Evolutionary conservation across 73 alveolate genomes (phyloP).

Genomic region (Paramecium caudatum): DNA sequence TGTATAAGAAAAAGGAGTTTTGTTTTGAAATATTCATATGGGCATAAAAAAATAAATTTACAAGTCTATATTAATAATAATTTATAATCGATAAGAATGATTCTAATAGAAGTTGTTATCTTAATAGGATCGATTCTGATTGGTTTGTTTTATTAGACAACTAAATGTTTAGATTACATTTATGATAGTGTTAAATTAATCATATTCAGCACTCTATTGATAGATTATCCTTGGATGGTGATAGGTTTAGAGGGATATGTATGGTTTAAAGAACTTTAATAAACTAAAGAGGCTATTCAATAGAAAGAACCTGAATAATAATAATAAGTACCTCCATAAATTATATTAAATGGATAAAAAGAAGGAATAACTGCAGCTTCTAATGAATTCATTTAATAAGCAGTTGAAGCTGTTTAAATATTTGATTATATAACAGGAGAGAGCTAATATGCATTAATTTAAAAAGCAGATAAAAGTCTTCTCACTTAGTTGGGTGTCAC

Average conservation of each 20-base stretch:
- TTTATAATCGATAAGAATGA: background rate
- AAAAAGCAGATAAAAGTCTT: conserved; percentile 49
- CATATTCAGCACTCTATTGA: conserved; percentile 12
- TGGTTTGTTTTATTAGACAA: background rate
- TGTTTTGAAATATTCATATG: conserved; percentile 62
- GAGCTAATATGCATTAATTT: conserved; percentile 43
- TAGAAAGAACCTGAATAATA: conserved; percentile 17
- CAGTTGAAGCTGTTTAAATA: conserved; percentile 56
- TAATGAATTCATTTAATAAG: background rate
- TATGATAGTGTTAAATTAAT: conserved; percentile 27
- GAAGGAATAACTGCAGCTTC: background rate
- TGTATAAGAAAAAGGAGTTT: conserved; percentile 42
- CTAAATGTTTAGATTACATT: background rate
- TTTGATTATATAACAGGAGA: conserved; percentile 60
- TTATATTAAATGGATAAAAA: background rate
- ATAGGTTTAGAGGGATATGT: conserved; percentile 8
- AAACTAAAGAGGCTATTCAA: too few relatives aligned
- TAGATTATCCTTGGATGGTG: background rate
- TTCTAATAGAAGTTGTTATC: background rate
- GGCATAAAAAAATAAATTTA: conserved; percentile 19
- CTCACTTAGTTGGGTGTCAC: conserved; percentile 49
- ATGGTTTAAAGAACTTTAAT: conserved; percentile 40
- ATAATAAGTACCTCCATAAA: background rate
- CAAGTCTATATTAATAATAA: too few relatives aligned
- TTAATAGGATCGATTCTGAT: conserved; percentile 24